These are phyloP conservation scores for Incumbomyces delicatus DNA, from an alignment of 2,329 filamentous ascomycete genomes.

Conservation along the genomic window DNA sequence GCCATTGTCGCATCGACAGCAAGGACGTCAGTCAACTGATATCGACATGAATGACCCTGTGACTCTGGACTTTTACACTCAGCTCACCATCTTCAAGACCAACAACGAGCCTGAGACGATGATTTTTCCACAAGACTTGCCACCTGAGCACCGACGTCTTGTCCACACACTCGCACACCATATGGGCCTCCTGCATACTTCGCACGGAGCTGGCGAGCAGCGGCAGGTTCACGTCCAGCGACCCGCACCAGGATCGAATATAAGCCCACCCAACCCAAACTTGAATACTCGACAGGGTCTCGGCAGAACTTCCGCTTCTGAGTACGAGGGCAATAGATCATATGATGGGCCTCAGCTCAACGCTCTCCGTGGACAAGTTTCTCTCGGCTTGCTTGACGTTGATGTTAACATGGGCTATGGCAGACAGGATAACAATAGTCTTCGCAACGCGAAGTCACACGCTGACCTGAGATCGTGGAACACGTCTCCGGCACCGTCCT, in stretches of 20 bases:
- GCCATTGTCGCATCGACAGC: constrained; percentile 51
- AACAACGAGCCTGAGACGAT: constrained; percentile 67
- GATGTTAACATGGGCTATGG: constrained; percentile 63
- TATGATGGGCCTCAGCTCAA: constrained; percentile 42
- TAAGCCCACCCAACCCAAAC: constrained; percentile 54
- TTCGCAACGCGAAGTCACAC: constrained; percentile 91
- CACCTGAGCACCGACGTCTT: constrained; percentile 74
- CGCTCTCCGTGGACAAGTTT: constrained; percentile 63
- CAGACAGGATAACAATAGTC: constrained; percentile 55
- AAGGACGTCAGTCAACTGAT: constrained; percentile 35
- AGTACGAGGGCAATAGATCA: constrained; percentile 76
- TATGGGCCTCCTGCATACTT: constrained; percentile 84
- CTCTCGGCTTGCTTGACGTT: constrained; percentile 71
- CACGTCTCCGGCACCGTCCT: constrained; percentile 82
- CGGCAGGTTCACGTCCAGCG: constrained; percentile 83
- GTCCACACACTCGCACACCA: constrained; percentile 93
- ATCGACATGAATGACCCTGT: constrained; percentile 86
- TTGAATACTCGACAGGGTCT: constrained; percentile 75
- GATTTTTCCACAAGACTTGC: constrained; percentile 70
- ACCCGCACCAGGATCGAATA: constrained; percentile 39
- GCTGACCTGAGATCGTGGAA: constrained; percentile 92
- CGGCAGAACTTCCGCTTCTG: constrained; percentile 91
- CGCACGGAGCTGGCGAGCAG: constrained; percentile 76
- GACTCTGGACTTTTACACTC: constrained; percentile 79
- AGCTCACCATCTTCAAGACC: constrained; percentile 80